Base-by-base conservation (phyloP, 345 rosid genomes). In the Clausena lansium region DNA sequence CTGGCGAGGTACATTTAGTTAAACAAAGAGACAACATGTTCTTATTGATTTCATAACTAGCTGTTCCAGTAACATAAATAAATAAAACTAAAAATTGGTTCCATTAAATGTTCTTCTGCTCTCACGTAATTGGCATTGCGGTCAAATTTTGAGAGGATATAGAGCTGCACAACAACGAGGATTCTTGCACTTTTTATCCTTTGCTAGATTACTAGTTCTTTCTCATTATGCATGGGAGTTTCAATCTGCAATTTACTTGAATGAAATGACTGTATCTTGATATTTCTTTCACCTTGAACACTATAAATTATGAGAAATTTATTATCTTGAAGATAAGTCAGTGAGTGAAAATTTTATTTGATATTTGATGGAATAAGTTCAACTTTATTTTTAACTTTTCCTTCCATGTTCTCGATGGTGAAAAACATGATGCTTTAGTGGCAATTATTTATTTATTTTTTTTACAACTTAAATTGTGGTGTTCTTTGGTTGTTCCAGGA, bases 1-100 rank as follows among this genome's bases (percentile, higher is more conserved):
- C 94, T 7, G 95, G 97, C 45, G 97, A 93, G 97, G 97, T 93
- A 89, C 72, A 85, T 75, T 41, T 73, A 36, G 17, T 22, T 11
- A 50, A 20, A 50, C 39, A 22, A 27, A 19, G 41, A 38, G 30
- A 50, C 2, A 52, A 52, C 20, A 24, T 58, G 59, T 30, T 65
- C 20, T 22, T n/a, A 39, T 27, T 70, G 38, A 52, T 76, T 50
- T 14, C 50, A 33, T 24, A 9, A 25, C 5, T 6, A 9, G 6
- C 7, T 20, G 47, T 65, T 64, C 39, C 67, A 33, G 22, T 64
- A 8, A 64, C 68, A 19, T 17, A 19, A 33, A 64, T 20, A 64
- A 17, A 7, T 33, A 8, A 64, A 64, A 64, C 24, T 32, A 1
- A 22, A n/a, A 7, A 35, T 64, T 65, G 69, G 15, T 20, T 65